Evolutionary conservation across 2,329 filamentous ascomycete genomes (phyloP).

Genomic region (Zasmidium citrigriseum): DNA sequence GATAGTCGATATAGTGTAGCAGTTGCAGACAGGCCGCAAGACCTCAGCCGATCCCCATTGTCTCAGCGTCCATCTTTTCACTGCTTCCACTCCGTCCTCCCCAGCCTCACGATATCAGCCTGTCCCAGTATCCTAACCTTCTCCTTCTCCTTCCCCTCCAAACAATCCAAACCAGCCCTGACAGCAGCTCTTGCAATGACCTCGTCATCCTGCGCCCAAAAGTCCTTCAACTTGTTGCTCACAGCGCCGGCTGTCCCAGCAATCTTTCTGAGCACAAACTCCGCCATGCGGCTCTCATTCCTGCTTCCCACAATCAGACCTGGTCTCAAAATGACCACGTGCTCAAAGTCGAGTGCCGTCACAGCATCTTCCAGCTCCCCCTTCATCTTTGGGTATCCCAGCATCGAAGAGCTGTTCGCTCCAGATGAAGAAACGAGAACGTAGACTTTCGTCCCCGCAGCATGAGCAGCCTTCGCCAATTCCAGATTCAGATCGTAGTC

Average conservation of each 20-base stretch:
- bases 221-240: conserved; percentile 58
- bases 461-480: conserved; percentile 73
- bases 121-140: conserved; percentile 63
- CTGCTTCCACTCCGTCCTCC: conserved; percentile 54
- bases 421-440: conserved; percentile 69
- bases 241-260: conserved; percentile 59
- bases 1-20: no score
- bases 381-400: conserved; percentile 73
- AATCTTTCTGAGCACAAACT: conserved; percentile 58
- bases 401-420: conserved; percentile 53
- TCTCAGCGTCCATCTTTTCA: background rate
- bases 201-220: conserved; percentile 71
- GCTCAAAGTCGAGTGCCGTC: conserved; percentile 70
- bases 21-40: no score
- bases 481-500: conserved; percentile 85
- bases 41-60: no score
- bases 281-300: conserved; percentile 57
- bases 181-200: conserved; percentile 71
- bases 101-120: conserved; percentile 66
- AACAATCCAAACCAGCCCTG: conserved; percentile 53
- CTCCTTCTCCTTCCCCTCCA: conserved; percentile 57
- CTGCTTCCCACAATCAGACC: conserved; percentile 74
- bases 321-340: conserved; percentile 72
- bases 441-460: conserved; percentile 70
- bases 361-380: conserved; percentile 80